These are phyloP conservation scores for Paraconiothyrium sp. DNA, from an alignment of 2,329 filamentous ascomycete genomes.

Conservation along the genomic window DNA sequence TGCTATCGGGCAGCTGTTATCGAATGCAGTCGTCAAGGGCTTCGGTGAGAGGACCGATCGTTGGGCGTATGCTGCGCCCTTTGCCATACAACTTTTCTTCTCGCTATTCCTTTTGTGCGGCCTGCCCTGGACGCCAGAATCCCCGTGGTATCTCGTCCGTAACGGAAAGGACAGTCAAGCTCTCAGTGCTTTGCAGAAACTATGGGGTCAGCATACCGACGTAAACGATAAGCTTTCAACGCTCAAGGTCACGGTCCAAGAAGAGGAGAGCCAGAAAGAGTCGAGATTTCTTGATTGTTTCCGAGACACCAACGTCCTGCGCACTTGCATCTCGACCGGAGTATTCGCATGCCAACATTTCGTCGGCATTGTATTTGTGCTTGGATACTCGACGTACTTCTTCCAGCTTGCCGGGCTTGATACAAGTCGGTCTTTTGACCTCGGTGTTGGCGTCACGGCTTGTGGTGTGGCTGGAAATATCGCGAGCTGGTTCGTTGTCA, in stretches of 20 bases:
- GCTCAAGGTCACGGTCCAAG: slow-evolving; percentile 1
- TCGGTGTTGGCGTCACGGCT: slow-evolving; percentile 37
- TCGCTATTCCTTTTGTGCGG: slow-evolving; percentile 69
- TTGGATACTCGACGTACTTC: slow-evolving; percentile 39
- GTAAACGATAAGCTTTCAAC: slow-evolving; percentile 27
- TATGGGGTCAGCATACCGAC: slow-evolving; percentile 60
- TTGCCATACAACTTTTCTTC: slow-evolving; percentile 78
- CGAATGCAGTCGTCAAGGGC: slow-evolving; percentile 44
- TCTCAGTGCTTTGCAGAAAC: slow-evolving; percentile 63
- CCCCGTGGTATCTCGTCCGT: slow-evolving; percentile 77
- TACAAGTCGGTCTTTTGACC: slow-evolving; percentile 31
- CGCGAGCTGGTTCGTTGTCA: slow-evolving; percentile 43
- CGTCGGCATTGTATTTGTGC: slow-evolving; percentile 43
- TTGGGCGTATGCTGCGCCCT: slow-evolving; percentile 71
- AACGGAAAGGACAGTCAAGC: slow-evolving; percentile 60
- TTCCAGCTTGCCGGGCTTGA: slow-evolving; percentile 42
- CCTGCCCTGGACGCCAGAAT: slow-evolving; percentile 73
- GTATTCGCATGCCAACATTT: slow-evolving; percentile 44
- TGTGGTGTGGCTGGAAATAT: slow-evolving; percentile 45
- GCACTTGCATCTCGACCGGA: slow-evolving; percentile 37
- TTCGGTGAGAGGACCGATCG: slow-evolving; percentile 61
- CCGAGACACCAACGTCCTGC: slow-evolving; percentile 17
- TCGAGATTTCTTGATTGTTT: slow-evolving; percentile 28
- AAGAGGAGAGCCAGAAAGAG: slow-evolving; percentile 32
- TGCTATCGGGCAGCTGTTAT: slow-evolving; percentile 28